Percentiles rank a stretch among this genome's conserved stretches.
These are phyloP conservation scores for Physcia stellaris DNA, from an alignment of 495 filamentous ascomycete genomes.

Conservation along the genomic window DNA sequence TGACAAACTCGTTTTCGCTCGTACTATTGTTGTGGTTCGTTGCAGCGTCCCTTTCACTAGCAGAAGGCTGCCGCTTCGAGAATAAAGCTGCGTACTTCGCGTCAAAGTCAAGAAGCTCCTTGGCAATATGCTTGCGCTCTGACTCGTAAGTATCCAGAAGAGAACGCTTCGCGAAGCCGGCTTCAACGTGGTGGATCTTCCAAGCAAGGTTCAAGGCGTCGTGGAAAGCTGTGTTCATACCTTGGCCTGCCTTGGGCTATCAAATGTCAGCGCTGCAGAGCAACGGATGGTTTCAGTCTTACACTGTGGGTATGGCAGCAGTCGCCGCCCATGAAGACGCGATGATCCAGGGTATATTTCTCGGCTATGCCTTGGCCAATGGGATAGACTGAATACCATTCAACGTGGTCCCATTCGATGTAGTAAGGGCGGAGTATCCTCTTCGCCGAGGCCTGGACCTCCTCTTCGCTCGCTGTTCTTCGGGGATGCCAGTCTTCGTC, in stretches of 20 bases:
- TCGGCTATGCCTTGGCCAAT: constrained; percentile 47
- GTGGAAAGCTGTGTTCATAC: constrained; percentile 35
- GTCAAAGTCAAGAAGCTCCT: constrained; percentile 65
- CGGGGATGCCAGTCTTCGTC: constrained; percentile 43
- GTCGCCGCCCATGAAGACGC: constrained; percentile 45
- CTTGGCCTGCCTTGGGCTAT: constrained; percentile 47
- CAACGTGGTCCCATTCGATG: constrained; percentile 35
- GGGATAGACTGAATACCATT: constrained; percentile 48
- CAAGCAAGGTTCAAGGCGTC: constrained; percentile 59
- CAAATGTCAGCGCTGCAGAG: background rate
- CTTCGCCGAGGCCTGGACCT: constrained; percentile 43
- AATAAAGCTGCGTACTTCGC: constrained; percentile 44
- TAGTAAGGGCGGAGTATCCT: constrained; percentile 44
- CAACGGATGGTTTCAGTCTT: constrained; percentile 14
- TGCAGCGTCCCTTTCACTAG: constrained; percentile 39
- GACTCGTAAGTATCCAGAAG: constrained; percentile 55
- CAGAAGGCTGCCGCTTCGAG: constrained; percentile 40
- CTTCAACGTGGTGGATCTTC: constrained; percentile 58
- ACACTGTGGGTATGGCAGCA: constrained; percentile 53
- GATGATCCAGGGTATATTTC: constrained; percentile 36
- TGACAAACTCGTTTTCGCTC: constrained; percentile 47
- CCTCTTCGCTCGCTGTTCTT: constrained; percentile 29
- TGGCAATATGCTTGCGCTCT: constrained; percentile 54
- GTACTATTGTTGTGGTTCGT: constrained; percentile 19
- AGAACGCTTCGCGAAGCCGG: constrained; percentile 37